Conservation (phyloP, 805 yeast genomes). For the Ogataea glucozyma region DNA sequence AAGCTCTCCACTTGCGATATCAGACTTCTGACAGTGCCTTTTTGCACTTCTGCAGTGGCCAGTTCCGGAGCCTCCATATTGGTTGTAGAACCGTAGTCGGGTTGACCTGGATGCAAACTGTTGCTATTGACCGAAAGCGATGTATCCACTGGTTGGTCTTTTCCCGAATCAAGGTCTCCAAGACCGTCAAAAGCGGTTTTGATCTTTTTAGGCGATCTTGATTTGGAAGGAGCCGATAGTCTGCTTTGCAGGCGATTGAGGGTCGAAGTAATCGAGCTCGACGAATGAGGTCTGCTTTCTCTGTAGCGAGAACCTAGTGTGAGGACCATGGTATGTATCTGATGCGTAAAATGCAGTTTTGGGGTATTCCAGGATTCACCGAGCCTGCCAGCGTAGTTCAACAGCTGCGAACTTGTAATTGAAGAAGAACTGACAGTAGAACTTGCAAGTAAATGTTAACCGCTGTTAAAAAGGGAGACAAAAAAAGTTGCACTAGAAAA, state of each 20-base stretch:
- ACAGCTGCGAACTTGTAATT: no score
- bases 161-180: slow-evolving; percentile 11
- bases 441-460: not conserved
- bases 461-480: slow-evolving; percentile 2
- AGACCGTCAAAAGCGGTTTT: slow-evolving; percentile 23
- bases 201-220: slow-evolving; percentile 23
- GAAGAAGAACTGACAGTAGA: no score
- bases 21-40: slow-evolving; percentile 16
- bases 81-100: slow-evolving; percentile 13
- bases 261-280: slow-evolving; percentile 20
- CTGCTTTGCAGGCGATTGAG: slow-evolving; percentile 20
- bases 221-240: slow-evolving; percentile 19
- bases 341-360: no score
- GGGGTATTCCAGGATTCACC: no score
- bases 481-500: no score
- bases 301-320: slow-evolving; percentile 8
- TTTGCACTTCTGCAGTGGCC: not conserved
- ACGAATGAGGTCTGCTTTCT: slow-evolving; percentile 20
- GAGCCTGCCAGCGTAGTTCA: no score
- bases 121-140: not conserved
- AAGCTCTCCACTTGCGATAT: slow-evolving; percentile 12
- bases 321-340: slow-evolving; percentile 15
- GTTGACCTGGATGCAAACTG: not conserved
- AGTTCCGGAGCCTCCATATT: not conserved
- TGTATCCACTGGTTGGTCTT: not conserved